phyloP scores from a whole-genome alignment of 306 rosid species.

The Vicia villosa region DNA sequence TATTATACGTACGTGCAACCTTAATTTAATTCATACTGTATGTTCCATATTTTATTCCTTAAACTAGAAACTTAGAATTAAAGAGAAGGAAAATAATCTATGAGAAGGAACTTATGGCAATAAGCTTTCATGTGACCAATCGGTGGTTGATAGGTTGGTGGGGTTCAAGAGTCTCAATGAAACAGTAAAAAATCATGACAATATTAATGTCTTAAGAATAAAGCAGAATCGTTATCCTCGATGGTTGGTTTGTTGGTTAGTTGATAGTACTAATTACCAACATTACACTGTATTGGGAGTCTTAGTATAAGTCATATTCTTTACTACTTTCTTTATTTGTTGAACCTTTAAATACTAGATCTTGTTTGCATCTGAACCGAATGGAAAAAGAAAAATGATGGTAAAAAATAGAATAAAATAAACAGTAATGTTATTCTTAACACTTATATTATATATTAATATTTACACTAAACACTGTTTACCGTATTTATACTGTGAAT shows the following conservation, averaged over 20 bases:
- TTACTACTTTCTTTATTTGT: too few relatives aligned
- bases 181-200: slow-evolving; percentile 16
- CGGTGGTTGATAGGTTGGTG: slow-evolving; percentile 35
- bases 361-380: too few relatives aligned
- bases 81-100: slow-evolving; percentile 28
- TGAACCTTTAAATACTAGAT: too few relatives aligned
- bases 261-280: neutral
- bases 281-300: neutral
- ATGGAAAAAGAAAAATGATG: too few relatives aligned
- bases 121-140: slow-evolving; percentile 30
- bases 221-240: slow-evolving; percentile 9
- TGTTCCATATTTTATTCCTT: slow-evolving; percentile 24
- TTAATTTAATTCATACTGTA: neutral
- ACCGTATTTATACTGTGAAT: too few relatives aligned
- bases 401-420: too few relatives aligned
- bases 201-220: slow-evolving; percentile 20
- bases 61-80: slow-evolving; percentile 27
- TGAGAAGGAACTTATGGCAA: neutral
- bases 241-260: slow-evolving; percentile 23
- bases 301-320: too few relatives aligned
- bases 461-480: too few relatives aligned
- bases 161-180: slow-evolving; percentile 11
- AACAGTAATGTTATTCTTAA: too few relatives aligned
- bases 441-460: too few relatives aligned
- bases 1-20: slow-evolving; percentile 16